Percentiles rank a stretch among this genome's conserved stretches.
phyloP scores from a whole-genome alignment of 352 stramenopile species.

The Pythium graminicola region DNA sequence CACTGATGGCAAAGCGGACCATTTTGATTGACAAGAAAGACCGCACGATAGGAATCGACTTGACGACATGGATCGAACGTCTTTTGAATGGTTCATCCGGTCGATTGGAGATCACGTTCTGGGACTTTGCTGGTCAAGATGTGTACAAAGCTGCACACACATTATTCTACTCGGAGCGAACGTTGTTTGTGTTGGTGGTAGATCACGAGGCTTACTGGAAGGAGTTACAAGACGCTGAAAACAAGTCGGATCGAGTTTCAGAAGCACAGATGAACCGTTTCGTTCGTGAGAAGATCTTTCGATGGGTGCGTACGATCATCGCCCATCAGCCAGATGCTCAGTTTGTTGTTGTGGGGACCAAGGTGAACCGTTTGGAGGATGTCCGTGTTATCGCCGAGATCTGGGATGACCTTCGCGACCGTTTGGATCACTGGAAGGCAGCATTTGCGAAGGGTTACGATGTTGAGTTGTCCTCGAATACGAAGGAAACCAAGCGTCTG shows the following conservation, averaged over 20 bases:
- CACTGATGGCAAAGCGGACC: background rate
- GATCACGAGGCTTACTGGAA: constrained; percentile 3
- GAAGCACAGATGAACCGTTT: constrained; percentile 6
- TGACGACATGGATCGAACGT: background rate
- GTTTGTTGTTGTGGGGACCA: constrained; percentile 18
- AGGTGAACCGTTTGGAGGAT: background rate
- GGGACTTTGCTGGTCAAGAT: constrained; percentile 8
- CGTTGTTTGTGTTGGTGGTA: constrained; percentile 6
- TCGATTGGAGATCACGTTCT: constrained; percentile 6
- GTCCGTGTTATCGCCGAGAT: background rate
- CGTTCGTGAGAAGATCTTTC: constrained; percentile 7
- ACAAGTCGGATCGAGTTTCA: background rate
- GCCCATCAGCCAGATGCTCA: constrained; percentile 15
- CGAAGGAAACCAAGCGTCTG: too few species aligned
- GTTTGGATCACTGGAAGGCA: background rate
- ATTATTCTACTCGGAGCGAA: constrained; percentile 5
- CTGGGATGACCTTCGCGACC: background rate
- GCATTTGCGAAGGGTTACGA: too few species aligned
- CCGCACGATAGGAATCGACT: constrained; percentile 2
- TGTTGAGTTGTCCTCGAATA: too few species aligned
- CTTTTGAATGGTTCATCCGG: background rate
- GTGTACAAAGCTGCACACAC: constrained; percentile 6
- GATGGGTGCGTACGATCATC: constrained; percentile 16
- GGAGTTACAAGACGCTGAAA: background rate
- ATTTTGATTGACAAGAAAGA: background rate